These are phyloP conservation scores for Thielaviopsis euricoi DNA, from an alignment of 2,329 filamentous ascomycete genomes.

Conservation along the genomic window DNA sequence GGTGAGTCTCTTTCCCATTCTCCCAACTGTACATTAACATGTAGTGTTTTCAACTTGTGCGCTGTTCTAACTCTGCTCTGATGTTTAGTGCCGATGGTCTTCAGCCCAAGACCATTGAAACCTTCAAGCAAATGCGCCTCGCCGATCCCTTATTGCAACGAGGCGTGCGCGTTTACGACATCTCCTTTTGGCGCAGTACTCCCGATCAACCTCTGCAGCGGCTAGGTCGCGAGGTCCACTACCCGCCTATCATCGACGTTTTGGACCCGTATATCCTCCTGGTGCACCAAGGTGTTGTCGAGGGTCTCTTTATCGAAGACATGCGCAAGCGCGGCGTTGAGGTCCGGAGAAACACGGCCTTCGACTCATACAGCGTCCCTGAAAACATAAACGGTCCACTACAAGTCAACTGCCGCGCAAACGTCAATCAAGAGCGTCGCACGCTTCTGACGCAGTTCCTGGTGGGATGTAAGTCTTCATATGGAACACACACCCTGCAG, in stretches of 20 bases:
- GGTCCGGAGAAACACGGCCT: constrained; percentile 47
- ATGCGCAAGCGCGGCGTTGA: constrained; percentile 45
- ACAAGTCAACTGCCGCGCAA: constrained; percentile 34
- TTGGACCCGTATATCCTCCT: constrained; percentile 40
- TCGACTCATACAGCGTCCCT: constrained; percentile 37
- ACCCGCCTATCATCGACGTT: constrained; percentile 43
- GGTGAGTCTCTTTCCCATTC: constrained; percentile 17
- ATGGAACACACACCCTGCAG: background rate
- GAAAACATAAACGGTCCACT: constrained; percentile 27
- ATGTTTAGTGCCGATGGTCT: constrained; percentile 46
- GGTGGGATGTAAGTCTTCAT: constrained; percentile 39
- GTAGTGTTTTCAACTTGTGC: background rate
- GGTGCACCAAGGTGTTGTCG: constrained; percentile 60
- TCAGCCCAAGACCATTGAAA: constrained; percentile 66
- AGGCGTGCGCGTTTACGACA: constrained; percentile 57
- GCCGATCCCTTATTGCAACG: constrained; percentile 50
- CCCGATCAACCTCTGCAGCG: constrained; percentile 36
- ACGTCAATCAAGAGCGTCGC: constrained; percentile 32
- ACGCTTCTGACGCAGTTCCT: constrained; percentile 44
- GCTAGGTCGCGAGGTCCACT: constrained; percentile 50
- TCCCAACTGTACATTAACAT: background rate
- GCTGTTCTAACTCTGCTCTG: background rate
- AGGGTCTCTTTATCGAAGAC: constrained; percentile 53
- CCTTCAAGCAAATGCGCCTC: constrained; percentile 55
- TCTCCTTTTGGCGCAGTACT: constrained; percentile 52